Evolutionary conservation across 148 eudicot species (phyloP).

Genomic region (Silene latifolia): DNA sequence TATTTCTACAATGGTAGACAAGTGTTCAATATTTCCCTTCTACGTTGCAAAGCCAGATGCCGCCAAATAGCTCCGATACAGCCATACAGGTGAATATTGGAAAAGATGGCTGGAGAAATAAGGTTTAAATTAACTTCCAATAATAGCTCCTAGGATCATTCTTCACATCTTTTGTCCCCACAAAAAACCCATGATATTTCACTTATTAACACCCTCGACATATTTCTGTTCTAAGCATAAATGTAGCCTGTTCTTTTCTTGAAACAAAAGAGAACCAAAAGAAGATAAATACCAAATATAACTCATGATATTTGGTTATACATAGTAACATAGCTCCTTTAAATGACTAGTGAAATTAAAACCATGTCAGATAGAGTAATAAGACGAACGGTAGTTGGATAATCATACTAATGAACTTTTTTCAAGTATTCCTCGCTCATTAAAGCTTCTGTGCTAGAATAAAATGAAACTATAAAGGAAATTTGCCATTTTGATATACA

Average conservation of each 20-base stretch:
- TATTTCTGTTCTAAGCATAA: not conserved
- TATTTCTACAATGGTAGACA: too few relatives aligned
- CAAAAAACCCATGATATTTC: not conserved
- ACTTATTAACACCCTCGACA: not conserved
- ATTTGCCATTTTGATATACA: conserved; percentile 2
- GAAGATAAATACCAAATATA: not conserved
- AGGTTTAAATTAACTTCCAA: not conserved
- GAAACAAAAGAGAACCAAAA: not conserved
- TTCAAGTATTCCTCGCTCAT: not conserved
- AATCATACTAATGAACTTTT: not conserved
- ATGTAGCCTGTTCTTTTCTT: not conserved
- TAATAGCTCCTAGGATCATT: not conserved
- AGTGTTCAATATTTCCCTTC: not conserved
- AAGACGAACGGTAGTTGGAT: too few relatives aligned
- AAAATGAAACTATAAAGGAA: not conserved
- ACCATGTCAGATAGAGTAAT: too few relatives aligned
- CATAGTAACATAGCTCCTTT: not conserved
- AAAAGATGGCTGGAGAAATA: conserved; percentile 3
- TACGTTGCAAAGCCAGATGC: not conserved
- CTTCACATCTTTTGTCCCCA: not conserved
- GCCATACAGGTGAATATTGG: not conserved
- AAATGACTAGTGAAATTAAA: not conserved
- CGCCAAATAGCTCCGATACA: not conserved
- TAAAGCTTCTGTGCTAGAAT: not conserved
- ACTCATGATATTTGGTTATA: not conserved